Evolutionary conservation across 768 basidiomycete species (phyloP).

Genomic region (Rhizopogon roseolus): DNA sequence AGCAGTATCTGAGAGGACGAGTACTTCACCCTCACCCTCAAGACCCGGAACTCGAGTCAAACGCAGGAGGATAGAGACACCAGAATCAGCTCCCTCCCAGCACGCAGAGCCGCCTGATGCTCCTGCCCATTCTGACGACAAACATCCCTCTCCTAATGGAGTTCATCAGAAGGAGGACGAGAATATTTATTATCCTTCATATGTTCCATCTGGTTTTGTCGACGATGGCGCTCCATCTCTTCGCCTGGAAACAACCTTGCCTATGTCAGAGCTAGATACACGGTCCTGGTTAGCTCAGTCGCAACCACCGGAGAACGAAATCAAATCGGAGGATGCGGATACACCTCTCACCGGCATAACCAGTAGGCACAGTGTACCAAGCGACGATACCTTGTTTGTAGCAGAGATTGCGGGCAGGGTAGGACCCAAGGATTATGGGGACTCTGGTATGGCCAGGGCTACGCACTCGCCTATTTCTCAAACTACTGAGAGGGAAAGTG

Average conservation of each 20-base stretch:
- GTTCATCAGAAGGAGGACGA: neutral
- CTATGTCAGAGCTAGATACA: constrained; percentile 1
- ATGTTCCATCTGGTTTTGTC: neutral
- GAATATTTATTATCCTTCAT: neutral
- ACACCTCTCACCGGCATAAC: constrained; percentile 46
- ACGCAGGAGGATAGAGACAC: constrained; percentile 39
- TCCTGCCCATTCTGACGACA: constrained; percentile 7
- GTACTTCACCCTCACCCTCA: constrained; percentile 9
- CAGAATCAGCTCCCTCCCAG: constrained; percentile 19
- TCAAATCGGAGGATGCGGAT: constrained; percentile 50
- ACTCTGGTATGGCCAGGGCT: constrained; percentile 2
- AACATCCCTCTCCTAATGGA: constrained; percentile 12
- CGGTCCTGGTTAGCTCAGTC: neutral
- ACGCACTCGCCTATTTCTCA: constrained; percentile 11
- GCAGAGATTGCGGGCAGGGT: constrained; percentile 24
- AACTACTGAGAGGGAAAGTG: constrained; percentile 10
- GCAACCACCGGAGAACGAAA: constrained; percentile 19
- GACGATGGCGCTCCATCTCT: neutral
- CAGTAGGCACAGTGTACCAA: constrained; percentile 51
- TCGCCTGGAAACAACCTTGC: neutral
- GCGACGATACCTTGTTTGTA: constrained; percentile 51
- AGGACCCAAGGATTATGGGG: constrained; percentile 20
- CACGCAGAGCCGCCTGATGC: constrained; percentile 5
- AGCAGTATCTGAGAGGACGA: constrained; percentile 1
- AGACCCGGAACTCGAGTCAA: constrained; percentile 33